Base-by-base conservation (phyloP, 495 filamentous ascomycete genomes). In the Hypomontagnella submonticulosa region DNA sequence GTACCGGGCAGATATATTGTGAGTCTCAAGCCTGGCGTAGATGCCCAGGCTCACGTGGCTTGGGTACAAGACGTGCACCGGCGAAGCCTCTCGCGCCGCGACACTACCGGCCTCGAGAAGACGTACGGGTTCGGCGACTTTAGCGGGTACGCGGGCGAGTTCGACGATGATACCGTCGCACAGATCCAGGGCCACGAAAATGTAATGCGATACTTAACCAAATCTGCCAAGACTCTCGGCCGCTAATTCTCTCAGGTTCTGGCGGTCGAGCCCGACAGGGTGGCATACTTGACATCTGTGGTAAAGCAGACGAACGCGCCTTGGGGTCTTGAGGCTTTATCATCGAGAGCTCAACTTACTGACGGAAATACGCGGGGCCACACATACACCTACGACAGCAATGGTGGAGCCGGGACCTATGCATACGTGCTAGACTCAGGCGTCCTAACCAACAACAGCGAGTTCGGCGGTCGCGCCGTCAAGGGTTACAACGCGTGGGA, bases 1-100 rank as follows among this genome's bases (percentile, higher is more conserved):
- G 61, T 86, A 6, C 74, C 77, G 9, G 74, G 76, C 57, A 80
- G 77, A 61, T 87, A 84, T 72, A 83, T 87, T 58, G 77, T 87
- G 53, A 79, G 82, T 63, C 75, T 86, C 69, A 84, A 83, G 61
- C 76, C 79, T 3, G 42, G 43, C 34, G 57, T 61, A 7, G 57
- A 67, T 9, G 18, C 50, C 10, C 27, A 56, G 0, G 18, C 20
- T 18, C 57, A 76, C 15, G 57, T 75, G 18, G 43, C 48, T 12
- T 70, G 67, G 57, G 52, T 75, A 20, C 50, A 41, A 44, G 55
- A 71, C 42, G 57, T 54, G 3, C 52, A 64, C 40, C 44, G 36
- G 18, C 53, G 58, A 36, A 67, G 53, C 48, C 6, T 56, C 16
- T 46, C 48, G 0, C 42, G 53, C 33, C 41, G 65, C 37, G 41